Conservation (phyloP, 2,329 filamentous ascomycete genomes). For the Pyrenochaeta sp. region DNA sequence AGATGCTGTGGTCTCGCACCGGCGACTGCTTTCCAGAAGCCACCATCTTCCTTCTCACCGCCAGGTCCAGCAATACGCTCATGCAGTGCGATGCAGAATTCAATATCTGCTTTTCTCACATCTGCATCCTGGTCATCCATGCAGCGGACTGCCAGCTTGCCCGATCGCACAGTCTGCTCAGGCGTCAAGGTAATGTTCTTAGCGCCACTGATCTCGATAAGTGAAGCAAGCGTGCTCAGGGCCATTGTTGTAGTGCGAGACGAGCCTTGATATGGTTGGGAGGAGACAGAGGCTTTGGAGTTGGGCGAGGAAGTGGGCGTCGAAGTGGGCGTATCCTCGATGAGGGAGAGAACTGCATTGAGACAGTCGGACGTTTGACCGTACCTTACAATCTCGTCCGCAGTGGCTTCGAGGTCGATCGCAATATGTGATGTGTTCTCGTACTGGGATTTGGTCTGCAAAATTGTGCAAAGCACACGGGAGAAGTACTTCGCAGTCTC, state of each 20-base stretch:
- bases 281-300: conserved; percentile 45
- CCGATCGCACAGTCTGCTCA: conserved; percentile 49
- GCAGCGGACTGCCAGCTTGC: conserved; percentile 49
- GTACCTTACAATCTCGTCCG: conserved; percentile 74
- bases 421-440: conserved; percentile 76
- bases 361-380: conserved; percentile 67
- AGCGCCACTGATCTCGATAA: conserved; percentile 44
- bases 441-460: conserved; percentile 71
- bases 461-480: conserved; percentile 71
- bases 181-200: conserved; percentile 41
- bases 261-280: conserved; percentile 18
- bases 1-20: conserved; percentile 74
- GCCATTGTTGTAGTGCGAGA: conserved; percentile 51
- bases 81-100: conserved; percentile 79
- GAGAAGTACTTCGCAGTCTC: conserved; percentile 74
- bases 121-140: conserved; percentile 52
- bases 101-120: conserved; percentile 74
- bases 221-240: conserved; percentile 49
- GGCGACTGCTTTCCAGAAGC: conserved; percentile 74
- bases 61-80: conserved; percentile 46
- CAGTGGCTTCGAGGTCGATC: conserved; percentile 75
- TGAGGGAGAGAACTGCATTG: conserved; percentile 47
- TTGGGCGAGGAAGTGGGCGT: conserved; percentile 38
- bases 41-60: conserved; percentile 47
- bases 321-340: conserved; percentile 41